These are phyloP conservation scores for Lactarius psammicola DNA, from an alignment of 768 basidiomycete genomes.

Conservation along the genomic window DNA sequence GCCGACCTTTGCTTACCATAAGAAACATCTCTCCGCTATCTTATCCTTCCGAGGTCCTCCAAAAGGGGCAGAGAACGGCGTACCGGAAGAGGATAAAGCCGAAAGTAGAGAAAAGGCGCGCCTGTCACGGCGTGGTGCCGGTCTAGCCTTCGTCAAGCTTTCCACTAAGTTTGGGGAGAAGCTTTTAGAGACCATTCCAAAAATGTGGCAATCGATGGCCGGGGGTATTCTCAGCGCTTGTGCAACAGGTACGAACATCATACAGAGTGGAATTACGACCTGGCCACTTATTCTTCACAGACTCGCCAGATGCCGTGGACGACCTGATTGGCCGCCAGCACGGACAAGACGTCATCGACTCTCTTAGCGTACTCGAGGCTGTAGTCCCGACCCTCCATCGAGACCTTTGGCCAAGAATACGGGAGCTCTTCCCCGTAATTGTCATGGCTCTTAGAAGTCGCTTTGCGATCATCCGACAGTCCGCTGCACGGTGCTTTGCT, in stretches of 20 bases:
- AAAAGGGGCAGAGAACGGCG: conserved; percentile 36
- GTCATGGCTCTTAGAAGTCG: conserved; percentile 75
- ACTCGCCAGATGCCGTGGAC: conserved; percentile 58
- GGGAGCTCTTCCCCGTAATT: conserved; percentile 73
- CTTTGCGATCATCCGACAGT: conserved; percentile 87
- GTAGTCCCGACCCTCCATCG: conserved; percentile 73
- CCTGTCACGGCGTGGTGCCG: conserved; percentile 82
- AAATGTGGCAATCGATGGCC: conserved; percentile 92
- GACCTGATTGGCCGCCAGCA: conserved; percentile 62
- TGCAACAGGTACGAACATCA: conserved; percentile 51
- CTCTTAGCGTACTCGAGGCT: conserved; percentile 84
- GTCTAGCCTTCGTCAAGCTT: conserved; percentile 76
- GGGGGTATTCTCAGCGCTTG: conserved; percentile 72
- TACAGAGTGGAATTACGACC: not conserved
- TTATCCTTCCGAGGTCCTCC: conserved; percentile 62
- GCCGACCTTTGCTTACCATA: conserved; percentile 77
- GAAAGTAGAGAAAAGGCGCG: conserved; percentile 62
- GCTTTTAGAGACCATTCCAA: conserved; percentile 80
- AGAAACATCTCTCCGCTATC: conserved; percentile 66
- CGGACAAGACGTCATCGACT: conserved; percentile 91
- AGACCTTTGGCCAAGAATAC: conserved; percentile 65
- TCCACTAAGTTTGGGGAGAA: conserved; percentile 70
- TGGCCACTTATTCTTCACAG: not conserved
- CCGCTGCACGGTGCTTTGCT: conserved; percentile 83
- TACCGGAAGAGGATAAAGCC: conserved; percentile 46